Conservation (phyloP, 1,139 yeast genomes). For the Debaryomyces nepalensis region DNA sequence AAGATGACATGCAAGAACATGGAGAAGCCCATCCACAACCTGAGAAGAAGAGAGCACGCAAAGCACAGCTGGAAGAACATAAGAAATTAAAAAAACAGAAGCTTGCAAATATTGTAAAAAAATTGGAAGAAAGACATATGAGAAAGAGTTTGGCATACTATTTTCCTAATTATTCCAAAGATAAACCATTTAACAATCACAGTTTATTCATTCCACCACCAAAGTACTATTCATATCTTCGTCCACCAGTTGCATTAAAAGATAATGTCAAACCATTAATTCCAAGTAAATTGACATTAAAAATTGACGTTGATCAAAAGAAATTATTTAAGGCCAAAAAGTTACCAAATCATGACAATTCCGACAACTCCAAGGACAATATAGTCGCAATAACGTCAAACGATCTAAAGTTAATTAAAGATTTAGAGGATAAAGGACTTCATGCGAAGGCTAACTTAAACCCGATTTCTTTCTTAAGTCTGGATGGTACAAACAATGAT, state of each 20-base stretch:
- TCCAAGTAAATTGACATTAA: slow-evolving; percentile 59
- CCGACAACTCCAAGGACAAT: slow-evolving; percentile 12
- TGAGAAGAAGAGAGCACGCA: slow-evolving; percentile 23
- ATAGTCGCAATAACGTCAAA: slow-evolving; percentile 33
- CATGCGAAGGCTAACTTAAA: slow-evolving; percentile 24
- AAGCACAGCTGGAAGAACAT: slow-evolving; percentile 27
- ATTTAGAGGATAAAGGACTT: slow-evolving; percentile 28
- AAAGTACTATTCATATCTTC: slow-evolving; percentile 52
- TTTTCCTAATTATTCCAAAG: slow-evolving; percentile 66
- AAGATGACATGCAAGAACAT: slow-evolving; percentile 24
- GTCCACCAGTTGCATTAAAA: slow-evolving; percentile 51
- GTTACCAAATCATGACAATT: slow-evolving; percentile 1
- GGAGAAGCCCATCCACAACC: slow-evolving; percentile 5
- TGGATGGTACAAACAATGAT: slow-evolving; percentile 44
- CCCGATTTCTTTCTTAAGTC: slow-evolving; percentile 38
- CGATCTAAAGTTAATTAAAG: slow-evolving; percentile 39
- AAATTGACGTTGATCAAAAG: slow-evolving; percentile 52
- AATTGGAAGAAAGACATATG: slow-evolving; percentile 38
- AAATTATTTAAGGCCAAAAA: slow-evolving; percentile 44
- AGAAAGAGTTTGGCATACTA: slow-evolving; percentile 48
- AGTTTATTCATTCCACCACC: slow-evolving; percentile 69
- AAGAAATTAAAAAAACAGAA: slow-evolving; percentile 29
- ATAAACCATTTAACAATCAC: slow-evolving; percentile 67
- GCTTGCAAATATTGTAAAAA: slow-evolving; percentile 34
- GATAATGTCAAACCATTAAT: slow-evolving; percentile 56